phyloP scores from a whole-genome alignment of 306 rosid species.

The Inga oerstediana region DNA sequence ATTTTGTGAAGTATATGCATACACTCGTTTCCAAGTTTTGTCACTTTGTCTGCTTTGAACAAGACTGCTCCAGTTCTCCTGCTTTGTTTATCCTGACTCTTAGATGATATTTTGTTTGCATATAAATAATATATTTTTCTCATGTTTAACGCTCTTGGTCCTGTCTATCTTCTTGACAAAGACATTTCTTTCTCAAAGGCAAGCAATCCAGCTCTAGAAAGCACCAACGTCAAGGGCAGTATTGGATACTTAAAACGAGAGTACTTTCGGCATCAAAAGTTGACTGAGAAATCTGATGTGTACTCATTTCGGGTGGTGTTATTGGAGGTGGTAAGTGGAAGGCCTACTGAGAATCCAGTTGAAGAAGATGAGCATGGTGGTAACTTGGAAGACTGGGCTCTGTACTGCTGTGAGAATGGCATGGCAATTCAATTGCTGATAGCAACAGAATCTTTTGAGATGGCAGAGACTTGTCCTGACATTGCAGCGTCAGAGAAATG shows the following conservation, averaged over 20 bases:
- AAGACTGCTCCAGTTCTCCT: too few species aligned
- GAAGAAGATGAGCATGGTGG: constrained; percentile 30
- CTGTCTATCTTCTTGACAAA: too few species aligned
- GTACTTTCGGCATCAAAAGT: constrained; percentile 26
- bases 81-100: too few species aligned
- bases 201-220: too few species aligned
- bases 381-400: constrained; percentile 47
- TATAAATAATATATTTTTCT: too few species aligned
- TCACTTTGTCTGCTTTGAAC: too few species aligned
- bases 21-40: too few species aligned
- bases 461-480: constrained; percentile 6
- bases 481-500: constrained; percentile 26
- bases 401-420: constrained; percentile 34
- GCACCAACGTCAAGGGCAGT: background rate
- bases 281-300: constrained; percentile 49
- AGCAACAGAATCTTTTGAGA: constrained; percentile 37
- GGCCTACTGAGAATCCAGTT: constrained; percentile 29
- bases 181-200: too few species aligned
- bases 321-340: constrained; percentile 43
- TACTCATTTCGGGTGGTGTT: constrained; percentile 55
- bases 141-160: too few species aligned
- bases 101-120: too few species aligned
- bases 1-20: too few species aligned
- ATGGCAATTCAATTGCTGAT: constrained; percentile 32
- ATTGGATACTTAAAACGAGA: constrained; percentile 48